Base-by-base conservation (phyloP, 139 green algal genomes). In the Micractinium sp. region DNA sequence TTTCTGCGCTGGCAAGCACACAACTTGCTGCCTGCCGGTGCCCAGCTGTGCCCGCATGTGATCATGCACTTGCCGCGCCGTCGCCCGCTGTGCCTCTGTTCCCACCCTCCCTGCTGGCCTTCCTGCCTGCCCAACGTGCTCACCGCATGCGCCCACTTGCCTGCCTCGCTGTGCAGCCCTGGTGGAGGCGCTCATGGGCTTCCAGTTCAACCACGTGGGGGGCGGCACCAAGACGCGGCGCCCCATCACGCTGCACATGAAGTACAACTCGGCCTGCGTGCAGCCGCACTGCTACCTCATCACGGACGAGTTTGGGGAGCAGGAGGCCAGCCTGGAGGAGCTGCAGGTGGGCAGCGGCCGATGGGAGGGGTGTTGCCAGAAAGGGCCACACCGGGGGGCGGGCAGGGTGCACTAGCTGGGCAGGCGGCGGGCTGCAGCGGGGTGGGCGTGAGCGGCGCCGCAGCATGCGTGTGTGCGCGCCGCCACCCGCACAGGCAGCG, bases 131-230 rank as follows among this genome's bases (percentile, higher is more conserved):
- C 39, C 47, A 38, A 15, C 31, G 31, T 53, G 3, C 20, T 19
- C 76, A 27, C 38, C 20, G 22, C 75, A 56, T 33, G 7, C 2
- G 5, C 35, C 25, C 27, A 9, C 47, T 47, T 2, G 13, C 39
- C 3, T 22, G 16, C 2, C 60, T 39, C 0, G 38, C 23, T 33
- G n/a, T 15, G 89, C 95, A 97, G 97, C 97, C 2, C 92, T 99
- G 61, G 95, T 99, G 9, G 97, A 99, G 92, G 97, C 97, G 0
- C 92, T 99, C 38, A 99, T 99, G 97, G 97, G 96, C 16, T 99
- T 99, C 92, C 96, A 99, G 93, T 99, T 99, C 94, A 99, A 99
- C 92, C 95, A 98, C 86, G 97, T 99, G 15, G 97, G 97, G 2
- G 97, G 97, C 13, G 97, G 97, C 82, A 99, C 97, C 66, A 99